Percentiles rank a stretch among this genome's conserved stretches.
Evolutionary conservation across 192 early-diverging fungal genomes (phyloP).

Genomic region (Entomortierella parvispora): DNA sequence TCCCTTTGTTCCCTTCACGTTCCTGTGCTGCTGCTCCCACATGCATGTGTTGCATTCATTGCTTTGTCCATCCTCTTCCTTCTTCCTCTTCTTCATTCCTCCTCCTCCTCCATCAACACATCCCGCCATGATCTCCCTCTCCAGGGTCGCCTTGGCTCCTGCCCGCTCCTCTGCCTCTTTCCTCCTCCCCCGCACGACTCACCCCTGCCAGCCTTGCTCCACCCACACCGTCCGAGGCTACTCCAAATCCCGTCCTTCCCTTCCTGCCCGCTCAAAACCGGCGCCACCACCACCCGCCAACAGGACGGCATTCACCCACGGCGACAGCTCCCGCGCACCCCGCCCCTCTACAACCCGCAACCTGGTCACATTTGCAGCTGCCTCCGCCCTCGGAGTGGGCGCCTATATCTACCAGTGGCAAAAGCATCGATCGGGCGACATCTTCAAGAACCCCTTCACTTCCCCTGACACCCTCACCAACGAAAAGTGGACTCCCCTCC

Average conservation of each 20-base stretch:
- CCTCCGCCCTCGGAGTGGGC: conserved; percentile 12
- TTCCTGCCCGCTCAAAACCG: not conserved
- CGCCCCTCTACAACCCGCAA: conserved; percentile 18
- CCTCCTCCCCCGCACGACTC: too few relatives aligned
- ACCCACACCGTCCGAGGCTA: conserved; percentile 1
- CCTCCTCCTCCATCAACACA: too few relatives aligned
- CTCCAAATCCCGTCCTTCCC: not conserved
- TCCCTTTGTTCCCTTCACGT: too few relatives aligned
- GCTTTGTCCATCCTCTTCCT: too few relatives aligned
- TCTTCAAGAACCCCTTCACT: not conserved
- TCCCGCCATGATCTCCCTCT: too few relatives aligned
- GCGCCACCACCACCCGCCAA: not conserved
- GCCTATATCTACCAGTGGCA: conserved; percentile 37
- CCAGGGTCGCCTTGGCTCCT: too few relatives aligned
- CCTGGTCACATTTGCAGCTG: conserved; percentile 20
- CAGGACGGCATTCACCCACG: conserved; percentile 20
- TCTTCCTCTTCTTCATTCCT: too few relatives aligned
- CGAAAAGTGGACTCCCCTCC: conserved; percentile 63
- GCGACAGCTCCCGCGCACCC: conserved; percentile 14
- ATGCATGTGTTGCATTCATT: too few relatives aligned
- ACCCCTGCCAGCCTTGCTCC: too few relatives aligned
- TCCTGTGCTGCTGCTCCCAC: too few relatives aligned
- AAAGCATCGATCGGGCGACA: conserved; percentile 4
- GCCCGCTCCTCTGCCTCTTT: too few relatives aligned
- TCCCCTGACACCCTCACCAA: conserved; percentile 46